Evolutionary conservation across 2,329 filamentous ascomycete genomes (phyloP).

Genomic region (Fusarium zealandicum): DNA sequence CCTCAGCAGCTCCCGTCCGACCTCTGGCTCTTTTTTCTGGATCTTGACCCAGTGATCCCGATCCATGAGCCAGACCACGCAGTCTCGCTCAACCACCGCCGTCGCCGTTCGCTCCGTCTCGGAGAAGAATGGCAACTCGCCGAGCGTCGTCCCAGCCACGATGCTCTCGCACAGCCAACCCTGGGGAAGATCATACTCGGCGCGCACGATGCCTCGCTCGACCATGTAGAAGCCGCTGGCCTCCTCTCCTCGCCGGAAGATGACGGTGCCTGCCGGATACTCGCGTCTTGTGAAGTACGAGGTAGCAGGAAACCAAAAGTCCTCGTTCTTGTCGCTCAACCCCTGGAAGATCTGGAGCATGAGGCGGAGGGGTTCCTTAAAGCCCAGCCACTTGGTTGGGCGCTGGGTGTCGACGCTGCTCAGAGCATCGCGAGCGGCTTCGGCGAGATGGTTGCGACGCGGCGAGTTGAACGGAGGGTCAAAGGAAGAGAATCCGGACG

Average conservation of each 20-base stretch:
- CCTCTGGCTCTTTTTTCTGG: slow-evolving; percentile 74
- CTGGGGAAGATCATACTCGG: slow-evolving; percentile 90
- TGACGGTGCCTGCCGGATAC: slow-evolving; percentile 71
- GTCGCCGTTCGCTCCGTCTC: slow-evolving; percentile 88
- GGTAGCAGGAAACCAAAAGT: slow-evolving; percentile 89
- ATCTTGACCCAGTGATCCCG: slow-evolving; percentile 74
- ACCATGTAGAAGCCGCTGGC: slow-evolving; percentile 89
- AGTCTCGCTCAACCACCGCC: slow-evolving; percentile 81
- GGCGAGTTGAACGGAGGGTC: slow-evolving; percentile 74
- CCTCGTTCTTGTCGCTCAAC: slow-evolving; percentile 83
- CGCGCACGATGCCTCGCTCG: slow-evolving; percentile 86
- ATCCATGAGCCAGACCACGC: slow-evolving; percentile 83
- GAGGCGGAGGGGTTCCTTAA: slow-evolving; percentile 88
- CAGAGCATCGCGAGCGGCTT: slow-evolving; percentile 79
- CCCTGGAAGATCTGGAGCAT: slow-evolving; percentile 96
- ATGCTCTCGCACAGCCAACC: slow-evolving; percentile 90
- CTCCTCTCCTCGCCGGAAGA: slow-evolving; percentile 80
- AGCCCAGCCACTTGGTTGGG: slow-evolving; percentile 78
- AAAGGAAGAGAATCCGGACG: slow-evolving; percentile 46
- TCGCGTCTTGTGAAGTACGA: slow-evolving; percentile 77
- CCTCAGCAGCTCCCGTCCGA: slow-evolving; percentile 83
- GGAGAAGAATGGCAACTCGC: slow-evolving; percentile 94
- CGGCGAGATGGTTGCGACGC: slow-evolving; percentile 76
- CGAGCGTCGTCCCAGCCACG: slow-evolving; percentile 91
- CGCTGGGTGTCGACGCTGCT: slow-evolving; percentile 68